Evolutionary conservation across 2,329 filamentous ascomycete species (phyloP), one percentile per base, ranked within the genome.

Genomic region (Cladobotryum protrusum): DNA sequence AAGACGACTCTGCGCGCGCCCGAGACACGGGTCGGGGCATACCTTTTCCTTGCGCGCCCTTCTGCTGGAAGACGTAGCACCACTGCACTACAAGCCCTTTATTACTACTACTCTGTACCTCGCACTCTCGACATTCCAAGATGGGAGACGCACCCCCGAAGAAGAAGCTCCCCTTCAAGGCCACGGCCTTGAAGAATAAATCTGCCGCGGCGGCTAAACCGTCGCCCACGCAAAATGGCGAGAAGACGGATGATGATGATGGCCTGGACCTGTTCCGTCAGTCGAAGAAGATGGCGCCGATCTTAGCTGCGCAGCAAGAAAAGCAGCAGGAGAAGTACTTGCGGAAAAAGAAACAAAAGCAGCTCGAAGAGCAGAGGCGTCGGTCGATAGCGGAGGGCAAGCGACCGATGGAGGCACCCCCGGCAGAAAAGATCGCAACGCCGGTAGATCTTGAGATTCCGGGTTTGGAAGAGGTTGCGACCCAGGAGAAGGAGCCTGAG

Each of bases 91-190:
- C n/a, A n/a, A n/a, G n/a, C n/a, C n/a, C n/a, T n/a, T n/a, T n/a
- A n/a, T n/a, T n/a, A n/a, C n/a, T n/a, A n/a, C n/a, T n/a, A n/a
- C n/a, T n/a, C n/a, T n/a, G n/a, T n/a, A n/a, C n/a, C n/a, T n/a
- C n/a, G n/a, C n/a, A n/a, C n/a, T n/a, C n/a, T n/a, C n/a, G n/a
- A n/a, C 14, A 35, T 19, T 13, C 11, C 37, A 19, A 41, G 5
- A 41, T 41, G 37, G 24, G 6, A 29, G 24, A 29, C 24, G 24
- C 60, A 32, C 52, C 58, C 6, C 51, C 54, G 12, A 69, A 64
- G 56, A 71, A 70, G 58, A 70, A 67, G 52, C 68, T 77, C 1
- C 75, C 74, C 1, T 77, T 77, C 61, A 77, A 77, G 54, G 72
- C 72, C 12, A 77, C 74, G 2, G 72, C 67, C 17, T 61, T 72